These are phyloP conservation scores for Ehretia macrophylla DNA, from an alignment of 257 asterid species.

Conservation along the genomic window DNA sequence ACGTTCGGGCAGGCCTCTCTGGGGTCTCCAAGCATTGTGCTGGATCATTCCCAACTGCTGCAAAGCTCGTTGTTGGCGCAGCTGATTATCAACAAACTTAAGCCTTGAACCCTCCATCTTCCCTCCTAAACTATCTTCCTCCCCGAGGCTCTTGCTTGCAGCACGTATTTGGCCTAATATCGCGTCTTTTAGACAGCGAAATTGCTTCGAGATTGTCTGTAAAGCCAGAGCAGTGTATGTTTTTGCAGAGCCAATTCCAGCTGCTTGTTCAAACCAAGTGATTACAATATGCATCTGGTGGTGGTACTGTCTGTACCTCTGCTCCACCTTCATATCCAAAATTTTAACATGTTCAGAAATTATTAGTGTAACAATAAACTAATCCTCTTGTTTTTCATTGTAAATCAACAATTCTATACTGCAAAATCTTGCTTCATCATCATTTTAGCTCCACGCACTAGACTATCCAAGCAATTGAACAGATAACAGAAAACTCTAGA, in stretches of 20 bases:
- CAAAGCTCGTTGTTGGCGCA: conserved; percentile 46
- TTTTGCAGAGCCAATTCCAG: conserved; percentile 59
- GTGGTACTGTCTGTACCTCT: conserved; percentile 56
- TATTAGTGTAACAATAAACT: neutral
- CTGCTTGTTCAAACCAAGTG: conserved; percentile 55
- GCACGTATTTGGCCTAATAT: conserved; percentile 47
- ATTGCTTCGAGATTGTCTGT: conserved; percentile 62
- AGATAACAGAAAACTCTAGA: too few species aligned
- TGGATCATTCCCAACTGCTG: conserved; percentile 65
- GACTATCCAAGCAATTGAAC: too few species aligned
- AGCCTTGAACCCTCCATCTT: conserved; percentile 46
- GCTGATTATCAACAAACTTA: conserved; percentile 39
- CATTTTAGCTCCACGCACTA: too few species aligned
- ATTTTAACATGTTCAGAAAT: neutral
- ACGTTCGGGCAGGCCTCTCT: conserved; percentile 70
- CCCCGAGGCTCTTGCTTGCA: conserved; percentile 45
- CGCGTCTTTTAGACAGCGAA: conserved; percentile 54
- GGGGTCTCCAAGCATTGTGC: conserved; percentile 69
- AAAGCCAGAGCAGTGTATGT: conserved; percentile 58
- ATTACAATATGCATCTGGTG: conserved; percentile 57
- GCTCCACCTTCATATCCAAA: conserved; percentile 50
- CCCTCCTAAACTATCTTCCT: conserved; percentile 27
- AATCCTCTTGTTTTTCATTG: neutral
- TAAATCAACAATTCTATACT: neutral
- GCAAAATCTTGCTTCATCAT: too few species aligned